Conservation (phyloP, 768 basidiomycete species). For the Rhodosporidiobolus sp. region DNA sequence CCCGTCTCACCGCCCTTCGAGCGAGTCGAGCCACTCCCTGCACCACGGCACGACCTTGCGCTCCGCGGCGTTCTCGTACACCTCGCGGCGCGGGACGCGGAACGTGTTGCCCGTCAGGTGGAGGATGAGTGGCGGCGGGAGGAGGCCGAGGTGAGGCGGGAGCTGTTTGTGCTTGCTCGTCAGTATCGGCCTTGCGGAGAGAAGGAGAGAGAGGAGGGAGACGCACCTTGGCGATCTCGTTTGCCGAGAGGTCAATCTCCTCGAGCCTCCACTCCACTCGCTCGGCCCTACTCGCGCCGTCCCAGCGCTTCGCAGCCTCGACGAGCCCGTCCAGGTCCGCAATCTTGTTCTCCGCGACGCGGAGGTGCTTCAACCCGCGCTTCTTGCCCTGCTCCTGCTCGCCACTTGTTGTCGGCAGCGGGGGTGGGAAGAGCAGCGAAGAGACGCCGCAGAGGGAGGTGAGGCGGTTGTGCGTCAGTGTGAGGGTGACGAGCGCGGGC, state of each 20-base stretch:
- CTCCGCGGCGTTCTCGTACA: constrained; percentile 25
- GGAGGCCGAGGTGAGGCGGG: constrained; percentile 17
- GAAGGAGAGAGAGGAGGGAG: neutral
- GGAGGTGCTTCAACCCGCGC: constrained; percentile 3
- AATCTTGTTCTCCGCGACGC: constrained; percentile 23
- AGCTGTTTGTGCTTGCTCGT: constrained; percentile 5
- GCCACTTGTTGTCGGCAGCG: too few species aligned
- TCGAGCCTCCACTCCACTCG: constrained; percentile 12
- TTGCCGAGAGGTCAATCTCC: constrained; percentile 19
- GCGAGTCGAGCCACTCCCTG: constrained; percentile 8
- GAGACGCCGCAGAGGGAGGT: constrained; percentile 19
- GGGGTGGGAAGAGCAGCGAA: neutral
- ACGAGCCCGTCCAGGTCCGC: neutral
- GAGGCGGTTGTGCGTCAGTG: constrained; percentile 25
- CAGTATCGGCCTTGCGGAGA: too few species aligned
- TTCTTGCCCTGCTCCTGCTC: neutral
- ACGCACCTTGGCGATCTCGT: constrained; percentile 22
- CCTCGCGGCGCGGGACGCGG: constrained; percentile 27
- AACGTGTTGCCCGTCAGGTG: constrained; percentile 28
- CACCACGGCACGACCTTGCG: constrained; percentile 15
- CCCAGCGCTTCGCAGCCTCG: constrained; percentile 4
- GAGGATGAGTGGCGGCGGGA: constrained; percentile 16
- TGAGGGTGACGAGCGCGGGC: constrained; percentile 3
- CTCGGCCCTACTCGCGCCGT: neutral
- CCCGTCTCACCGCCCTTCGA: too few species aligned